These are phyloP conservation scores for Miscanthus lutarioriparius DNA, from an alignment of 176 grass and related monocot genomes.

Conservation along the genomic window DNA sequence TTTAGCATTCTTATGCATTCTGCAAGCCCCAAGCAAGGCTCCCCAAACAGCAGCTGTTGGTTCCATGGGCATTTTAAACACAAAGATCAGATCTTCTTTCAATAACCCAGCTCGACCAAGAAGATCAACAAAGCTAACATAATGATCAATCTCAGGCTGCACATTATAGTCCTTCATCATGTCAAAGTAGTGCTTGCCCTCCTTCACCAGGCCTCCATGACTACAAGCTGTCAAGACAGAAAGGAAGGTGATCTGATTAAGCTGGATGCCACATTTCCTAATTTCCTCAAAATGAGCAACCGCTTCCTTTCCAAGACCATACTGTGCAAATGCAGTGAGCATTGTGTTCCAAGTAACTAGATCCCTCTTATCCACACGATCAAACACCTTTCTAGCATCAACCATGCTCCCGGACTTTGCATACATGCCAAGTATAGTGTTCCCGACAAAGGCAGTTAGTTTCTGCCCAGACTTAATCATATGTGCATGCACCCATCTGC, in stretches of 20 bases:
- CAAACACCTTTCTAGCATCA: conserved; percentile 65
- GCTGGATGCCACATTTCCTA: conserved; percentile 51
- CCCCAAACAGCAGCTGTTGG: conserved; percentile 74
- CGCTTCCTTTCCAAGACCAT: conserved; percentile 58
- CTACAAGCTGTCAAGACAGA: conserved; percentile 66
- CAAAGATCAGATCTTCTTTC: conserved; percentile 53
- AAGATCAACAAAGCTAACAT: conserved; percentile 65
- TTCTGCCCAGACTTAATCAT: conserved; percentile 67
- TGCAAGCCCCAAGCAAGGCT: conserved; percentile 77
- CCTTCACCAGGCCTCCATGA: conserved; percentile 62
- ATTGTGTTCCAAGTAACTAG: conserved; percentile 74
- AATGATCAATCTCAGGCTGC: conserved; percentile 60
- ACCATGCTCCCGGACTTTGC: conserved; percentile 65
- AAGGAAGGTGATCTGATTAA: conserved; percentile 65
- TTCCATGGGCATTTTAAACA: conserved; percentile 64
- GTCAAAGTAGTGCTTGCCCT: conserved; percentile 64
- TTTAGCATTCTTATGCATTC: conserved; percentile 67
- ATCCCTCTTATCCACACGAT: conserved; percentile 55
- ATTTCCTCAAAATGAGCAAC: conserved; percentile 59
- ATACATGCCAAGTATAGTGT: conserved; percentile 75
- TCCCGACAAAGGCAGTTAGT: conserved; percentile 52
- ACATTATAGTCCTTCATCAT: conserved; percentile 59
- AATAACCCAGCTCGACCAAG: conserved; percentile 60
- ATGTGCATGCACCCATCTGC: conserved; percentile 76
- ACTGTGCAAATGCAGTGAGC: conserved; percentile 62